Evolutionary conservation across 2,329 filamentous ascomycete genomes (phyloP).

Genomic region (Epichloe gansuensis): DNA sequence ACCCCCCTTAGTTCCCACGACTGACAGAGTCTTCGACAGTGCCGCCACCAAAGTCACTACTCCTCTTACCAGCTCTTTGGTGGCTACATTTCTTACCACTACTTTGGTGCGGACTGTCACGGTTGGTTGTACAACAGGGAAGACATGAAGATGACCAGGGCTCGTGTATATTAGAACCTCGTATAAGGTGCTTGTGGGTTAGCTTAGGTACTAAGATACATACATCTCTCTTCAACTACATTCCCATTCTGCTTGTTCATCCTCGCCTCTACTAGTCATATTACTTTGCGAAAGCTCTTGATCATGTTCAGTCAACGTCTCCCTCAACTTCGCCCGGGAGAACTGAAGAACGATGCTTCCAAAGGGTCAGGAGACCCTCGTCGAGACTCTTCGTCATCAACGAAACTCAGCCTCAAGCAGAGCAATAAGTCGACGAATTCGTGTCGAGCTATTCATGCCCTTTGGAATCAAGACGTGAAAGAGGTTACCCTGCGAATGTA

Average conservation of each 20-base stretch:
- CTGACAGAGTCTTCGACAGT: not conserved
- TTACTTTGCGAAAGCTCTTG: not conserved
- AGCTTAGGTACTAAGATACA: not conserved
- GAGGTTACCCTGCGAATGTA: not conserved
- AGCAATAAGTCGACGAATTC: not conserved
- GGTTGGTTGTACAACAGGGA: not conserved
- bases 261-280: not conserved
- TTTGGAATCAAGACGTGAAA: not conserved
- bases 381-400: not conserved
- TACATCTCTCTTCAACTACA: not conserved
- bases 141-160: not conserved
- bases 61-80: not conserved
- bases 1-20: not conserved
- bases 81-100: not conserved
- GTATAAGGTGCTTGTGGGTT: not conserved
- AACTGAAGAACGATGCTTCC: not conserved
- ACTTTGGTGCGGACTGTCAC: not conserved
- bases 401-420: not conserved
- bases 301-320: not conserved
- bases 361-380: not conserved
- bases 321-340: not conserved
- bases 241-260: not conserved
- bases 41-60: not conserved
- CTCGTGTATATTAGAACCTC: not conserved
- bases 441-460: not conserved